phyloP scores from a whole-genome alignment of 306 rosid genomes.

The Glycine tomentella region DNA sequence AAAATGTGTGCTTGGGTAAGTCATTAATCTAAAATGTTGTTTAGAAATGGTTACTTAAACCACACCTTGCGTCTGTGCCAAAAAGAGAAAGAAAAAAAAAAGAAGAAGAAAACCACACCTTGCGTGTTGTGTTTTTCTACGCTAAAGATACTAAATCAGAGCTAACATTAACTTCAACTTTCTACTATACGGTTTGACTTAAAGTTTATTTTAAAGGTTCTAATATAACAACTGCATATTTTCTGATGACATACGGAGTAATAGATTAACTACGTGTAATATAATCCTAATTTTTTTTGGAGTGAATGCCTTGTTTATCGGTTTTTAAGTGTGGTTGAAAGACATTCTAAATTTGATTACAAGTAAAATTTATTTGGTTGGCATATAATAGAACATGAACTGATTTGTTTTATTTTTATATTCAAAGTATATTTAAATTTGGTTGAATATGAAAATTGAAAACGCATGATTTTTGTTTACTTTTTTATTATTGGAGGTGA shows the following conservation, averaged over 20 bases:
- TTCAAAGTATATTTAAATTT: background rate
- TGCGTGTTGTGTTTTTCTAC: too few relatives aligned
- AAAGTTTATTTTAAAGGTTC: background rate
- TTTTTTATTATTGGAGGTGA: background rate
- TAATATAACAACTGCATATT: slow-evolving; percentile 9
- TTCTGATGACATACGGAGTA: background rate
- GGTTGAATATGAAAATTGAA: too few relatives aligned
- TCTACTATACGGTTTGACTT: background rate
- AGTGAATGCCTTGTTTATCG: background rate
- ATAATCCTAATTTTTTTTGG: too few relatives aligned
- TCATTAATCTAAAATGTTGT: slow-evolving; percentile 1
- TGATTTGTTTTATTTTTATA: background rate
- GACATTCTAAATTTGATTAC: background rate
- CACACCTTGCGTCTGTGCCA: background rate
- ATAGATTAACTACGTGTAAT: background rate
- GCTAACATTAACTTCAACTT: background rate
- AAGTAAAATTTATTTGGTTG: background rate
- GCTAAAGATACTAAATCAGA: background rate
- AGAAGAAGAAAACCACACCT: too few relatives aligned
- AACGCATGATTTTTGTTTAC: background rate
- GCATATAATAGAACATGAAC: background rate
- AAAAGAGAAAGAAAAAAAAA: too few relatives aligned
- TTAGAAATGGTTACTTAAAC: slow-evolving; percentile 9
- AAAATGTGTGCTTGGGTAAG: slow-evolving; percentile 28
- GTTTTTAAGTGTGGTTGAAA: background rate